Percentiles rank a stretch among this genome's conserved stretches.
These are phyloP conservation scores for Aspergillus sclerotialis DNA, from an alignment of 2,329 filamentous ascomycete genomes.

Conservation along the genomic window DNA sequence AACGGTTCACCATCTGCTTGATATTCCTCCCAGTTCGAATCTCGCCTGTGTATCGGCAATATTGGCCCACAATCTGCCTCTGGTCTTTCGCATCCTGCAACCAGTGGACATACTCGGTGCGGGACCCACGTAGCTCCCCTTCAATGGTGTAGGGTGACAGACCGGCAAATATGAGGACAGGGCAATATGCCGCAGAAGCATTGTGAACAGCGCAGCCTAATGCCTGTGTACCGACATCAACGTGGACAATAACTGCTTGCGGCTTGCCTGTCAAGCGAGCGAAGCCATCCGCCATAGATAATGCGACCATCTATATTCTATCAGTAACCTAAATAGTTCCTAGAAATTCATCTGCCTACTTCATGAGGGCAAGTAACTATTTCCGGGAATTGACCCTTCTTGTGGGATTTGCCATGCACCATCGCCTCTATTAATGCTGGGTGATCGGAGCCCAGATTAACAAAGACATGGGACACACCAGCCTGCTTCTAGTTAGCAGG, in stretches of 20 bases:
- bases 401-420: constrained; percentile 62
- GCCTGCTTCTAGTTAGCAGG: constrained; percentile 4
- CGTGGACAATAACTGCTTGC: constrained; percentile 63
- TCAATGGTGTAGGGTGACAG: constrained; percentile 66
- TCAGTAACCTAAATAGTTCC: too few species aligned
- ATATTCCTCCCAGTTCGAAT: constrained; percentile 76
- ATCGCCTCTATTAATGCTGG: constrained; percentile 71
- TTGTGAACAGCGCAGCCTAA: constrained; percentile 73
- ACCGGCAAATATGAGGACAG: constrained; percentile 69
- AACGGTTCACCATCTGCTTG: constrained; percentile 79
- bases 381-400: constrained; percentile 54
- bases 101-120: constrained; percentile 79
- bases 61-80: constrained; percentile 69
- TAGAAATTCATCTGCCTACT: too few species aligned
- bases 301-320: constrained; percentile 60
- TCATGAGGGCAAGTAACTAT: constrained; percentile 74
- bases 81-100: constrained; percentile 75
- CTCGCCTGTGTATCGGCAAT: constrained; percentile 74
- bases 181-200: constrained; percentile 62
- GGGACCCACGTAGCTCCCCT: constrained; percentile 63
- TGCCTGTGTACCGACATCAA: constrained; percentile 71
- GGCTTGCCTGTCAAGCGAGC: constrained; percentile 62
- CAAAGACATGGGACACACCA: constrained; percentile 38
- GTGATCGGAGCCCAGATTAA: constrained; percentile 47
- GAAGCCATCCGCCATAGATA: constrained; percentile 74